phyloP scores from a whole-genome alignment of 352 stramenopile genomes.

The Pythium aquatile region DNA sequence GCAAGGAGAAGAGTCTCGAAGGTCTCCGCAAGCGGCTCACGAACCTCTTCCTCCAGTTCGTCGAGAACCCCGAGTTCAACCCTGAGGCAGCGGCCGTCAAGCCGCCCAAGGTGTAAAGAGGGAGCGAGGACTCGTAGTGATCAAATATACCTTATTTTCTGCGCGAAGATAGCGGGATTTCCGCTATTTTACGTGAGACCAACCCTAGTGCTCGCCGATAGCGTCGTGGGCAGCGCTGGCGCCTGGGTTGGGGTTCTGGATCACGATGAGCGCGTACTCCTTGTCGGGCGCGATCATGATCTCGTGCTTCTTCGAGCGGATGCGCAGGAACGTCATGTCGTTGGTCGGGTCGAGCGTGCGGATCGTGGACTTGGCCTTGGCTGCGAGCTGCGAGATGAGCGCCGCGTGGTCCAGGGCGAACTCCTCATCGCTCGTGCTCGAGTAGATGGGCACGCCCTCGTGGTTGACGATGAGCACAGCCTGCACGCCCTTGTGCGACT shows the following conservation, averaged over 20 bases:
- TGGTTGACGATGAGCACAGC: conserved; percentile 93
- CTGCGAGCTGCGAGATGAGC: conserved; percentile 86
- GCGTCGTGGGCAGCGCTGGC: conserved; percentile 28
- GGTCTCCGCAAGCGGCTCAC: conserved; percentile 82
- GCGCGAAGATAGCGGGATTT: neutral
- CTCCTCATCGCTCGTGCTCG: conserved; percentile 88
- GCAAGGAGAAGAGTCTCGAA: conserved; percentile 75
- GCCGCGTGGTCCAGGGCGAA: conserved; percentile 85
- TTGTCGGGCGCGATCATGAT: conserved; percentile 94
- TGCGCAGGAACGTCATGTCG: conserved; percentile 92
- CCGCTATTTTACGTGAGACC: neutral
- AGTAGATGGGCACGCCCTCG: conserved; percentile 91
- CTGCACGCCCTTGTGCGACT: conserved; percentile 93
- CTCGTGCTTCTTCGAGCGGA: conserved; percentile 94
- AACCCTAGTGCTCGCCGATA: conserved; percentile 21
- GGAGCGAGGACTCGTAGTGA: neutral
- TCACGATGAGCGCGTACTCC: conserved; percentile 92
- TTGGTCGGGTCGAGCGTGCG: conserved; percentile 90
- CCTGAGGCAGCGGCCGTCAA: conserved; percentile 66
- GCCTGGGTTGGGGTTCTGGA: conserved; percentile 87
- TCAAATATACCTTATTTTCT: neutral
- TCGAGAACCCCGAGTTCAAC: conserved; percentile 93
- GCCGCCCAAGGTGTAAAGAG: conserved; percentile 4
- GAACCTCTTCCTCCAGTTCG: conserved; percentile 91
- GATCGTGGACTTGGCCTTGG: conserved; percentile 90